These are phyloP conservation scores for Diplocarpon mali DNA, from an alignment of 2,329 filamentous ascomycete genomes.

Conservation along the genomic window DNA sequence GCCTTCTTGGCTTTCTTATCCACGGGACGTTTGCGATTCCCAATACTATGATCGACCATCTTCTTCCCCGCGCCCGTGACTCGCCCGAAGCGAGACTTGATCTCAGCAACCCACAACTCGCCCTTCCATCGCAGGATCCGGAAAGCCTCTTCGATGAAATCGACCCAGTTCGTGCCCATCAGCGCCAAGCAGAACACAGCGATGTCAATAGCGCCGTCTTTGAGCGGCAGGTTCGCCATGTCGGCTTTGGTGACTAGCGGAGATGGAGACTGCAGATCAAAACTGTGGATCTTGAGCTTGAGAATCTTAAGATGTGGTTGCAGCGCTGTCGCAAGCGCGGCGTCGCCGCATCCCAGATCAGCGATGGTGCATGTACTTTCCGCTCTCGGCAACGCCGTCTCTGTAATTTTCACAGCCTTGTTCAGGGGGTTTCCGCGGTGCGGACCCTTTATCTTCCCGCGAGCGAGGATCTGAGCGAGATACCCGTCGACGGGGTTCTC, in stretches of 20 bases:
- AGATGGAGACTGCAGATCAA: constrained; percentile 71
- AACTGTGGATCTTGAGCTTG: constrained; percentile 67
- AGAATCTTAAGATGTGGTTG: constrained; percentile 52
- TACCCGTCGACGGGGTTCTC: constrained; percentile 92
- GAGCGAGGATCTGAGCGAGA: constrained; percentile 55
- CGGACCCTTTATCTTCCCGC: constrained; percentile 43
- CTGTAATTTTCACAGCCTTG: constrained; percentile 8
- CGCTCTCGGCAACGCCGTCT: constrained; percentile 52
- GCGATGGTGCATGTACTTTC: constrained; percentile 67
- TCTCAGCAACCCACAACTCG: constrained; percentile 94
- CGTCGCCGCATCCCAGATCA: constrained; percentile 90
- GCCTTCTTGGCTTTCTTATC: constrained; percentile 32
- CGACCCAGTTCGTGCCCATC: constrained; percentile 98
- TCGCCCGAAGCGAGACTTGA: constrained; percentile 80
- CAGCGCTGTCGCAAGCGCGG: constrained; percentile 62
- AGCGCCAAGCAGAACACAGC: constrained; percentile 92
- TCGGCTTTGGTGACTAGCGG: constrained; percentile 77
- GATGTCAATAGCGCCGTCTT: constrained; percentile 67
- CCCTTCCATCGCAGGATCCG: constrained; percentile 85
- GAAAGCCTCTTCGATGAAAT: constrained; percentile 93
- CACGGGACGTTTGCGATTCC: constrained; percentile 43
- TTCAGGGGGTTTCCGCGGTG: constrained; percentile 13
- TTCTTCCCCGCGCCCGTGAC: constrained; percentile 36
- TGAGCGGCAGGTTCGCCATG: constrained; percentile 71
- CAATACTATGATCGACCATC: constrained; percentile 60